Base-by-base conservation (phyloP, 78 protist species). In the Dictyostelium brefeldianum region DNA sequence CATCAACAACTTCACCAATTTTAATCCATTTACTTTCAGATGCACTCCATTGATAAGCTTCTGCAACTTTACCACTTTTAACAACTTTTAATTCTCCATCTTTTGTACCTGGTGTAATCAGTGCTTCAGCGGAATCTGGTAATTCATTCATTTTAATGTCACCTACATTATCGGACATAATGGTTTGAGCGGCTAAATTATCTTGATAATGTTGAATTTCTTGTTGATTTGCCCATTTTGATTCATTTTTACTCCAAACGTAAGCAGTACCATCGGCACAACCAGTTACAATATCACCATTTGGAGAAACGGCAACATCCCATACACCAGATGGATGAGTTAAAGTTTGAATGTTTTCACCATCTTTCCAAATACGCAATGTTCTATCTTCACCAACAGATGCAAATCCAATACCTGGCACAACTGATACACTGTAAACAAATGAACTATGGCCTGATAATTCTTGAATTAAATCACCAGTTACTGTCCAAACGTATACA, bases 241-340 rank as follows among this genome's bases (percentile, higher is more conserved):
- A 7, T 29, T 46, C 77, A 14, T 14, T 51, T 27, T 74, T 46
- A 4, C 92, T 75, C 69, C 81, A 96, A 17, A 95, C 94, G 43
- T 95, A 69, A 22, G 79, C 98, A n/a, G 57, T 67, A 36, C 96
- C 96, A 73, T 96, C 98, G 1, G 85, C 73, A 62, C 94, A 64
- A 20, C 96, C 98, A 46, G 94, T 65, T 81, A 81, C 83, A 9
- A 96, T 5, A 57, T 96, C 98, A 47, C 96, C 97, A 50, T 79
- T 87, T 17, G 91, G 67, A 4, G 89, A 51, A 10, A 43, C 56
- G 0, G 94, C 71, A 5, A 79, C 51, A 41, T 75, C 29, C 98
- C 98, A 96, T 4, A 96, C 92, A 12, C 94, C 78, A 57, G 91
- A 62, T 6, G 98, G 98, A 70, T 96, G 98, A 4, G 83, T 29